phyloP scores from a whole-genome alignment of 2,329 filamentous ascomycete species.

The Sclerotinia subarctica region DNA sequence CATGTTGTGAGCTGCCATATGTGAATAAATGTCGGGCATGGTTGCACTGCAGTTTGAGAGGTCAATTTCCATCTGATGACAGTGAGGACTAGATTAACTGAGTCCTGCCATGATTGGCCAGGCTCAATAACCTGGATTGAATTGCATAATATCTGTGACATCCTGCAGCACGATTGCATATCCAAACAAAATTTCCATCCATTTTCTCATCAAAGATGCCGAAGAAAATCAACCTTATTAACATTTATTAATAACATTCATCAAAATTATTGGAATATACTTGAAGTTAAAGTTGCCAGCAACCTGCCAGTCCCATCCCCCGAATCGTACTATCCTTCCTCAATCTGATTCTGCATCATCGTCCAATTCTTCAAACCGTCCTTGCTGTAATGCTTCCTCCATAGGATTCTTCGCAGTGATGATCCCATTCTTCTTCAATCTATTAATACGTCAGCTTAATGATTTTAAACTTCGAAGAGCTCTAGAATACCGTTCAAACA shows the following conservation, averaged over 20 bases:
- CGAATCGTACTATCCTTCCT: background rate
- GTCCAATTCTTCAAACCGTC: conserved; percentile 36
- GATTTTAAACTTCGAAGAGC: background rate
- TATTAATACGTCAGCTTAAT: conserved; percentile 23
- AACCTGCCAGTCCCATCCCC: background rate
- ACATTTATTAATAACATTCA: background rate
- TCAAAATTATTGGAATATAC: background rate
- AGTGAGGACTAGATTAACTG: background rate
- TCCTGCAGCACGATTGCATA: background rate
- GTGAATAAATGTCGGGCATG: background rate
- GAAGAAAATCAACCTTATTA: background rate
- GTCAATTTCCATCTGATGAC: conserved; percentile 1
- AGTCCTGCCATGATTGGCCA: background rate
- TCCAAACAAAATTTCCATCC: background rate
- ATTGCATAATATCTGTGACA: background rate
- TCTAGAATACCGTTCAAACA: conserved; percentile 36
- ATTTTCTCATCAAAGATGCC: background rate
- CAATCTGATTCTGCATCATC: conserved; percentile 36
- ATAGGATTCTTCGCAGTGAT: conserved; percentile 37
- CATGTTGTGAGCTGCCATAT: background rate
- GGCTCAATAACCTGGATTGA: background rate
- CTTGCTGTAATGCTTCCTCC: conserved; percentile 31
- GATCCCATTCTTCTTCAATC: conserved; percentile 37
- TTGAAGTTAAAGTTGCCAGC: background rate
- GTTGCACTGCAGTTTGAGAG: conserved; percentile 17